Evolutionary conservation across 1,284 basidiomycete species (phyloP).

Genomic region (Coniferiporia sulphurascens): DNA sequence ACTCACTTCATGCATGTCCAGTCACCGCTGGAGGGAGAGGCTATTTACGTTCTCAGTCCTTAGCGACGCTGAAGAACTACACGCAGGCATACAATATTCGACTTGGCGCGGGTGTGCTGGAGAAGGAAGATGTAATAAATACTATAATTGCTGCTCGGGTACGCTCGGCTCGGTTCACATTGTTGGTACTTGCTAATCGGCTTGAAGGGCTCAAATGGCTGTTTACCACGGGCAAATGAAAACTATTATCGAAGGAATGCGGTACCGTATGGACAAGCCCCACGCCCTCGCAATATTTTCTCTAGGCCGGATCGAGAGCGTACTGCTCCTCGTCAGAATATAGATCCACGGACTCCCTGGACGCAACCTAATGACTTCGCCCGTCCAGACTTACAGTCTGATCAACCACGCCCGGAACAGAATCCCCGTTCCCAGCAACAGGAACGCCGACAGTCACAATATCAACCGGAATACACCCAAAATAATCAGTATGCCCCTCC

Average conservation of each 20-base stretch:
- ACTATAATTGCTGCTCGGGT: constrained; percentile 55
- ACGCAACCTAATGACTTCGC: constrained; percentile 5
- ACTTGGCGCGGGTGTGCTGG: constrained; percentile 46
- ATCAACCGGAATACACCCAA: neutral
- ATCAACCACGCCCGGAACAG: constrained; percentile 26
- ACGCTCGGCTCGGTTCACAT: constrained; percentile 20
- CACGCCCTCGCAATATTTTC: constrained; percentile 50
- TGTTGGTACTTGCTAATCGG: neutral
- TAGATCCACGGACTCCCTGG: constrained; percentile 6
- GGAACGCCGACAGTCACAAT: constrained; percentile 27
- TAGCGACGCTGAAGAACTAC: constrained; percentile 63
- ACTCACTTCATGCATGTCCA: constrained; percentile 26
- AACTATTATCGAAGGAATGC: constrained; percentile 58
- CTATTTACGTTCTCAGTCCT: constrained; percentile 47
- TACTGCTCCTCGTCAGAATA: constrained; percentile 20
- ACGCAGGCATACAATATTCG: constrained; percentile 63
- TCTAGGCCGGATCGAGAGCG: constrained; percentile 35
- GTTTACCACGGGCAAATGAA: constrained; percentile 50
- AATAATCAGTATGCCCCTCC: constrained; percentile 16
- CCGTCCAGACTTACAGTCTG: constrained; percentile 15
- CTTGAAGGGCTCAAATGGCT: constrained; percentile 46
- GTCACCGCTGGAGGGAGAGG: constrained; percentile 62
- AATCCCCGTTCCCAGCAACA: constrained; percentile 25
- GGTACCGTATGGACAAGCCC: constrained; percentile 47
- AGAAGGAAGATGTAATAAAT: constrained; percentile 73